Conservation (phyloP, 73 alveolate genomes). For the Uronychia setigera region DNA sequence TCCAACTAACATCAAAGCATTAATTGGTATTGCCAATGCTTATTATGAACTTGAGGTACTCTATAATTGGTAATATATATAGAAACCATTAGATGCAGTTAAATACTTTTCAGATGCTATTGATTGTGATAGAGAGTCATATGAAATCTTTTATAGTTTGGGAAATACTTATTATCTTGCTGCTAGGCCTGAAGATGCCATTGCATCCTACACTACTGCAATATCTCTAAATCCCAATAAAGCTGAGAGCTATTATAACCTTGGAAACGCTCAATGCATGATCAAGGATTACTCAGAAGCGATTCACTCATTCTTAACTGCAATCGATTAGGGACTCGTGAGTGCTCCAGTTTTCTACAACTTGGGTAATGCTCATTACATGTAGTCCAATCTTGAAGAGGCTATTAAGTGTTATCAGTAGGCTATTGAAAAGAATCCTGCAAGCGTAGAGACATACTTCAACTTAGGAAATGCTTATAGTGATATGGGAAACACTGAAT, state of each 20-base stretch:
- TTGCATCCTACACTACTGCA: slow-evolving; percentile 61
- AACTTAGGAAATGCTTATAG: slow-evolving; percentile 73
- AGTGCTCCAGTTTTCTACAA: slow-evolving; percentile 73
- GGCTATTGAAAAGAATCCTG: slow-evolving; percentile 56
- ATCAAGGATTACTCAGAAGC: slow-evolving; percentile 64
- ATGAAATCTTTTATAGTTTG: neutral
- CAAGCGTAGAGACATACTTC: slow-evolving; percentile 66
- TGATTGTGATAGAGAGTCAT: neutral
- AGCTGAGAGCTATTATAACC: slow-evolving; percentile 78
- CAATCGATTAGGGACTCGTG: slow-evolving; percentile 67
- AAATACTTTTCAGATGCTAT: neutral
- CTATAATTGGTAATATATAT: neutral
- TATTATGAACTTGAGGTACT: slow-evolving; percentile 40
- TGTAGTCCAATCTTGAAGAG: slow-evolving; percentile 35
- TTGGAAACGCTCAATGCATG: slow-evolving; percentile 80
- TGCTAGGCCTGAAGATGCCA: slow-evolving; percentile 68
- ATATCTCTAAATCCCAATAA: slow-evolving; percentile 56
- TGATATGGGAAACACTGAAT: slow-evolving; percentile 40
- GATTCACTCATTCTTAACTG: slow-evolving; percentile 64
- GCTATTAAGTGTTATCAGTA: slow-evolving; percentile 49
- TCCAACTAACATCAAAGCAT: slow-evolving; percentile 73
- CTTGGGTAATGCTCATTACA: slow-evolving; percentile 81
- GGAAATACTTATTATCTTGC: neutral
- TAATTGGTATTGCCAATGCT: slow-evolving; percentile 81
- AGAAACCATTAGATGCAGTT: neutral